Evolutionary conservation across 1,139 yeast species (phyloP), one percentile per base, ranked within the genome.

Genomic region (Hemisphaericaspora xylofermentans): DNA sequence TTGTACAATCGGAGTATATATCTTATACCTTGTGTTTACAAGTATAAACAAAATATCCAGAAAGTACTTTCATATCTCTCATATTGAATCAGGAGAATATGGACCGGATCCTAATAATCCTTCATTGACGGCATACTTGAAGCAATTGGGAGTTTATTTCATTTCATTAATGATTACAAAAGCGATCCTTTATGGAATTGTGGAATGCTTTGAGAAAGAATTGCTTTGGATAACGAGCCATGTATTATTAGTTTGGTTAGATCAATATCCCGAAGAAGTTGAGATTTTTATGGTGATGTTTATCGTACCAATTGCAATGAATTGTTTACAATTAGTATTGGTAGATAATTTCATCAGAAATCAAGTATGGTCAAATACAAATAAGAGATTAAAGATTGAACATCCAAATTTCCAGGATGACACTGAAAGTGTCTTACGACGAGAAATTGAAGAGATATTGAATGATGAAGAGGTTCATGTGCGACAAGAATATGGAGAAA

Each of bases 1-100:
- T 60, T 91, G 98, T 35, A 93, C 98, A 0, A 74, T 91, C n/a
- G 98, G 98, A 0, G 95, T 89, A 2, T 94, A 94, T 18, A 75
- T 91, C 3, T 69, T 93, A 33, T 89, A 64, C 30, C 56, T 77
- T 9, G 84, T 85, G 13, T 71, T 73, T 47, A 61, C 57, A 32
- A 57, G 67, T 2, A 65, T 78, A 3, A 71, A 86, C 35, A 58
- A 66, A 37, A 80, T 71, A 7, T 63, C 70, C 42, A 57, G 53
- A 39, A 45, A 60, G 6, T 56, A 59, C 44, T 51, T 71, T 13
- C 64, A 63, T 27, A 52, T 71, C 29, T 63, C 72, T 2, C 63
- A 87, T 41, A 83, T 88, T 6, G 82, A 84, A 41, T 83, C 94
- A 38, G 98, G 98, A 2, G 81, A 86, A 54, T 93, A 93, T 58